Base-by-base conservation (phyloP, 345 rosid genomes). In the Boechera stricta region DNA sequence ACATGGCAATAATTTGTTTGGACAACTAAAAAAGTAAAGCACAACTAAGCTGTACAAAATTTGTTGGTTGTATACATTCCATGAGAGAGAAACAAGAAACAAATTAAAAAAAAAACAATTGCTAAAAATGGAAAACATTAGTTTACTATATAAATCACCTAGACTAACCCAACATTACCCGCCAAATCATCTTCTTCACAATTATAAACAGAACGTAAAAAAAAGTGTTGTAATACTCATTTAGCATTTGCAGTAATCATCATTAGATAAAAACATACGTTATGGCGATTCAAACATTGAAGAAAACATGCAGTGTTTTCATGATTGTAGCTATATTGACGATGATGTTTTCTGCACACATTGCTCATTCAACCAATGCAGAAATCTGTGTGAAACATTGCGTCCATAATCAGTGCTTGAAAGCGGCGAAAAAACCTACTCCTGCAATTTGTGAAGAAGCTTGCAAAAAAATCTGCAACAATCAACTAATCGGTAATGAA, bases 381-480 rank as follows among this genome's bases (percentile, higher is more conserved):
- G 42, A 38, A 56, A 47, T 36, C 10, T 67, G 79, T 48, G 53
- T 67, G 21, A 67, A 67, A 21, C 51, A 67, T 48, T 67, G 73
- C 5, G 1, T 58, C 2, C 16, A 26, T 28, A 28, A 2, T 2
- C 49, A 45, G 0, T 75, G 67, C 5, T 56, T 35, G 15, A 66
- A 65, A 24, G n/a, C 3, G n/a, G 16, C 11, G 1, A n/a, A 6
- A 4, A 10, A 36, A 0, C 4, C 18, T 13, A 16, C 1, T 26
- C 11, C 16, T 38, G 0, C 8, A 5, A 21, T 12, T 5, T 67
- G 47, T 21, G 12, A 67, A 18, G 8, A 51, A 10, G 18, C 12
- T 32, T 67, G 59, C 59, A 33, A 18, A 6, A 33, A 7, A 11
- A 1, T 12, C 13, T 67, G 71, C 48, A 51, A 35, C 18, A 9